These are phyloP conservation scores for Acacia acuminata DNA, from an alignment of 306 rosid species.

Conservation along the genomic window DNA sequence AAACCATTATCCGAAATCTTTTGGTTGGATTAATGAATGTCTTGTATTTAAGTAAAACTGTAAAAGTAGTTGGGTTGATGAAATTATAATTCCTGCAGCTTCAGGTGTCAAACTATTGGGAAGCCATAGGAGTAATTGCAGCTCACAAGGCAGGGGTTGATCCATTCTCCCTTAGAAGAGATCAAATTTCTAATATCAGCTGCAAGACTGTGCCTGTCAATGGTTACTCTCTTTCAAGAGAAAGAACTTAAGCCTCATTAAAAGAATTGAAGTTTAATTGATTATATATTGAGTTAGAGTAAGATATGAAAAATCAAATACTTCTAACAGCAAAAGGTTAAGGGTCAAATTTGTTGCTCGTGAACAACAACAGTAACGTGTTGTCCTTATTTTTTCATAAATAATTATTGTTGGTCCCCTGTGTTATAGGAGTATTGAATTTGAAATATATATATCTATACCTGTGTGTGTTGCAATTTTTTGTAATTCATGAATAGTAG, in stretches of 20 bases:
- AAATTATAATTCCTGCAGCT: constrained; percentile 56
- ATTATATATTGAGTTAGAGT: background rate
- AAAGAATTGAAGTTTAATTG: constrained; percentile 11
- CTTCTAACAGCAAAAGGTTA: background rate
- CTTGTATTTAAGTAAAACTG: no score
- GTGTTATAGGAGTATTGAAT: background rate
- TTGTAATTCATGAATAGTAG: no score
- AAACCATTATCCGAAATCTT: background rate
- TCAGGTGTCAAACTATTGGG: constrained; percentile 90
- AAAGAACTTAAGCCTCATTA: constrained; percentile 28
- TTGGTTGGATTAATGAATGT: background rate
- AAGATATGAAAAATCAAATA: background rate
- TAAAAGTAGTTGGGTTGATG: background rate
- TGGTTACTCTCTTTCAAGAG: constrained; percentile 48
- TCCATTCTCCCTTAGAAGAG: constrained; percentile 76
- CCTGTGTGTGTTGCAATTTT: no score
- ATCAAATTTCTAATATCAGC: constrained; percentile 55
- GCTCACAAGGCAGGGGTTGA: constrained; percentile 94
- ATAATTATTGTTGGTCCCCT: background rate
- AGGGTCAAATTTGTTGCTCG: background rate
- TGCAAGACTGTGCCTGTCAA: constrained; percentile 43
- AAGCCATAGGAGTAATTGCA: constrained; percentile 87
- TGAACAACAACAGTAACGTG: background rate
- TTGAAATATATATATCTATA: no score
- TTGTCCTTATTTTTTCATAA: background rate